Conservation (phyloP, 768 basidiomycete species). For the Termitomyces bulborhizus region DNA sequence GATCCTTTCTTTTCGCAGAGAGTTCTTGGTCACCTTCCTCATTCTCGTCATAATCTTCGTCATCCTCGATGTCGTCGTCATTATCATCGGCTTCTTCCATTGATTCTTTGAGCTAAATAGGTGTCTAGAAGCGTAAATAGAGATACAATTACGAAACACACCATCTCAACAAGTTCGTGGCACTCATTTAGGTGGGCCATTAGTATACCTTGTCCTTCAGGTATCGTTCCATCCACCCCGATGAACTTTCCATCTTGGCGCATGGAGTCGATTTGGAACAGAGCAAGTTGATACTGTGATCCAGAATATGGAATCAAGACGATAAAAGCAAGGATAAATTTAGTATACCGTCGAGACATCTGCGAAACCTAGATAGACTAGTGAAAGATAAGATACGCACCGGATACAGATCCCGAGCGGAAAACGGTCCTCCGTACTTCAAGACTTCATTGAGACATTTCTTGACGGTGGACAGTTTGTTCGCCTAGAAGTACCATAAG, state of each 20-base stretch:
- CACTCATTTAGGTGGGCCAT: conserved; percentile 96
- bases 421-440: conserved; percentile 93
- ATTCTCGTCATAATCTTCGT: conserved; percentile 20
- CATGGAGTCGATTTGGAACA: conserved; percentile 93
- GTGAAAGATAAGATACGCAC: conserved; percentile 36
- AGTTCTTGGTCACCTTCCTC: conserved; percentile 10
- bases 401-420: conserved; percentile 87
- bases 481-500: conserved; percentile 51
- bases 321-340: not conserved
- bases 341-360: not conserved
- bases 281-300: conserved; percentile 80
- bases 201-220: conserved; percentile 94
- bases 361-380: not conserved
- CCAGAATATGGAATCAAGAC: not conserved
- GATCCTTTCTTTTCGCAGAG: not conserved
- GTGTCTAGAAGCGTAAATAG: not conserved
- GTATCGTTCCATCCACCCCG: conserved; percentile 80
- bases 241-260: conserved; percentile 92
- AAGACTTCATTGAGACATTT: conserved; percentile 94
- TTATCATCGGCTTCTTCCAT: conserved; percentile 66
- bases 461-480: conserved; percentile 94
- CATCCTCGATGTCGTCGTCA: conserved; percentile 40
- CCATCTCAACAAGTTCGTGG: conserved; percentile 95
- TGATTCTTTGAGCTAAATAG: conserved; percentile 63
- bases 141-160: conserved; percentile 23